Evolutionary conservation across 352 stramenopile genomes (phyloP).

Genomic region (Pythium aphanidermatum): DNA sequence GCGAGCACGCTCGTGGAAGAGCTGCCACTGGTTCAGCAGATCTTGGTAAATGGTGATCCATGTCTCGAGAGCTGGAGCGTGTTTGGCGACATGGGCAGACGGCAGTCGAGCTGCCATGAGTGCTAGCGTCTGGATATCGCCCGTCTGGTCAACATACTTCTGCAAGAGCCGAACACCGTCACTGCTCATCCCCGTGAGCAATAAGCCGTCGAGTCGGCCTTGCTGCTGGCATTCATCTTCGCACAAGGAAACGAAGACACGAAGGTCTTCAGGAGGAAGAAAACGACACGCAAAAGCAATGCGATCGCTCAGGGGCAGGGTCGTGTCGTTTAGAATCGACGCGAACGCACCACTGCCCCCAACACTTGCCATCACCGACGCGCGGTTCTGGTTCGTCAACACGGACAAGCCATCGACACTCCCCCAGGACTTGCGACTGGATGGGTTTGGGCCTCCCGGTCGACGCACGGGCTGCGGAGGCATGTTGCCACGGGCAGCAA

Average conservation of each 20-base stretch:
- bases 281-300: conserved; percentile 91
- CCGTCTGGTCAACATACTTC: conserved; percentile 86
- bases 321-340: conserved; percentile 81
- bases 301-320: conserved; percentile 84
- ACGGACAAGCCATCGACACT: conserved; percentile 51
- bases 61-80: conserved; percentile 43
- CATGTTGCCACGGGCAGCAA: conserved; percentile 16
- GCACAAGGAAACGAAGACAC: conserved; percentile 69
- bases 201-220: conserved; percentile 87
- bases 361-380: background rate
- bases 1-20: conserved; percentile 90
- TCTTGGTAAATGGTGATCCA: conserved; percentile 92
- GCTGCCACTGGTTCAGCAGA: conserved; percentile 91
- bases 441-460: background rate
- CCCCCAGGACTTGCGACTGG: conserved; percentile 42
- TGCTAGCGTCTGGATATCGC: conserved; percentile 91
- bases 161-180: conserved; percentile 86
- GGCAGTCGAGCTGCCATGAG: conserved; percentile 71
- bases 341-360: conserved; percentile 39
- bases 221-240: conserved; percentile 75
- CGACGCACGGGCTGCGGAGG: conserved; percentile 25
- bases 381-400: conserved; percentile 13
- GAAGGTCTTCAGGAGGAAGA: conserved; percentile 76
- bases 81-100: conserved; percentile 46
- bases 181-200: conserved; percentile 84